Conservation (phyloP, 1,284 basidiomycete species). For the Sporisorium exsertum region DNA sequence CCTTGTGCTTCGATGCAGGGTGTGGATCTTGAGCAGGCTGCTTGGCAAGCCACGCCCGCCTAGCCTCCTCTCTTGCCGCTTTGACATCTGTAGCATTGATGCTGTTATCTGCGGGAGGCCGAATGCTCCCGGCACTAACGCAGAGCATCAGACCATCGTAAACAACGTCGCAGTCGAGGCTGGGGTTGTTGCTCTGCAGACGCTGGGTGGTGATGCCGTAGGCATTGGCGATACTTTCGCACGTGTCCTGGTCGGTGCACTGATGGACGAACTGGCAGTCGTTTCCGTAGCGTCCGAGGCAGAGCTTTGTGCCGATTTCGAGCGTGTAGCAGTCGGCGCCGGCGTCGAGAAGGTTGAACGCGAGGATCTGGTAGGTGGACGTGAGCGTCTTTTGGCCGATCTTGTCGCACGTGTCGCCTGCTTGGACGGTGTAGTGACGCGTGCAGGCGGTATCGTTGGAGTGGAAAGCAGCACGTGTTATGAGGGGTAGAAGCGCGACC, state of each 20-base stretch:
- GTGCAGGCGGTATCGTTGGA: conserved; percentile 72
- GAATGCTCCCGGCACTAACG: conserved; percentile 52
- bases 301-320: conserved; percentile 72
- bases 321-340: conserved; percentile 76
- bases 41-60: conserved; percentile 26
- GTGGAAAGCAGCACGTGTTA: conserved; percentile 42
- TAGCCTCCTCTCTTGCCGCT: conserved; percentile 29
- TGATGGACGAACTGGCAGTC: conserved; percentile 64
- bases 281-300: conserved; percentile 61
- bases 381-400: conserved; percentile 77
- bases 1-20: not conserved
- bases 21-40: not conserved
- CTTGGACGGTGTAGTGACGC: conserved; percentile 75
- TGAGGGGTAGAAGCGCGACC: conserved; percentile 22
- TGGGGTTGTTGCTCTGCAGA: conserved; percentile 61
- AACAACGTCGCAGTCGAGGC: conserved; percentile 52
- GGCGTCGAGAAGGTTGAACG: conserved; percentile 74
- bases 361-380: conserved; percentile 81
- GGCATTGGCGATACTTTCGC: conserved; percentile 50
- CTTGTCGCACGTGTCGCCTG: conserved; percentile 77
- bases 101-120: conserved; percentile 48
- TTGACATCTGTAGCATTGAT: conserved; percentile 46
- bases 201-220: conserved; percentile 49
- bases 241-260: conserved; percentile 45
- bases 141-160: conserved; percentile 62